Percentiles rank a stretch among this genome's conserved stretches.
Conservation (phyloP, 129 eudicot species). For the Saposhnikovia divaricata region DNA sequence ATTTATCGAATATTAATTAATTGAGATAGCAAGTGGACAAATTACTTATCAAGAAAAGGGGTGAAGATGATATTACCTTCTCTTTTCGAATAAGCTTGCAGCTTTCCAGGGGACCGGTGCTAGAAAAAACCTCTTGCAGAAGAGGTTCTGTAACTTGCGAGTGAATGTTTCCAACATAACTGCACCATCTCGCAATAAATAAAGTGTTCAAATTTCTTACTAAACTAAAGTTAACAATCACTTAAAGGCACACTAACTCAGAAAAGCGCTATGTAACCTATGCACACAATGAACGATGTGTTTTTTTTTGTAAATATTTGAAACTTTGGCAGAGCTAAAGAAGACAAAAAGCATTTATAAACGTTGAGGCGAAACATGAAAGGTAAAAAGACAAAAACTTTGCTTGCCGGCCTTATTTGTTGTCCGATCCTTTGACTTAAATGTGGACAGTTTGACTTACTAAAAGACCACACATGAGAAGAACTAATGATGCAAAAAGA, state of each 20-base stretch:
- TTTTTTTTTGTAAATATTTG: neutral
- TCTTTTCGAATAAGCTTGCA: constrained; percentile 97
- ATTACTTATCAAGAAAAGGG: neutral
- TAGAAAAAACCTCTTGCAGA: constrained; percentile 84
- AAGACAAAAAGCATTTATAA: neutral
- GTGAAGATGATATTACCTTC: constrained; percentile 33
- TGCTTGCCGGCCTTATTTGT: no score
- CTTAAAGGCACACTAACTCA: neutral
- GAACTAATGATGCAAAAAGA: no score
- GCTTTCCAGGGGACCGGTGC: constrained; percentile 88
- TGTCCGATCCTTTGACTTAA: no score
- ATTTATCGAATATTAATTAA: neutral
- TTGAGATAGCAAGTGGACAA: neutral
- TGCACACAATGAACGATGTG: neutral
- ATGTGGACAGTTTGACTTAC: no score
- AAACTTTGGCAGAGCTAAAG: neutral
- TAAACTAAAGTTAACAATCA: neutral
- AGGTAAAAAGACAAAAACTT: neutral
- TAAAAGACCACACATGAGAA: no score
- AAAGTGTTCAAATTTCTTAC: neutral
- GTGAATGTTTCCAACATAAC: constrained; percentile 98
- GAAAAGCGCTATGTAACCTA: neutral
- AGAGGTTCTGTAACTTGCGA: constrained; percentile 92
- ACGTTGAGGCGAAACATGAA: neutral
- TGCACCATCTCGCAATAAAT: constrained; percentile 19